Evolutionary conservation across 176 grass and related monocot species (phyloP), one percentile per base, ranked within the genome.

Genomic region (Bolboschoenus planiculmis): DNA sequence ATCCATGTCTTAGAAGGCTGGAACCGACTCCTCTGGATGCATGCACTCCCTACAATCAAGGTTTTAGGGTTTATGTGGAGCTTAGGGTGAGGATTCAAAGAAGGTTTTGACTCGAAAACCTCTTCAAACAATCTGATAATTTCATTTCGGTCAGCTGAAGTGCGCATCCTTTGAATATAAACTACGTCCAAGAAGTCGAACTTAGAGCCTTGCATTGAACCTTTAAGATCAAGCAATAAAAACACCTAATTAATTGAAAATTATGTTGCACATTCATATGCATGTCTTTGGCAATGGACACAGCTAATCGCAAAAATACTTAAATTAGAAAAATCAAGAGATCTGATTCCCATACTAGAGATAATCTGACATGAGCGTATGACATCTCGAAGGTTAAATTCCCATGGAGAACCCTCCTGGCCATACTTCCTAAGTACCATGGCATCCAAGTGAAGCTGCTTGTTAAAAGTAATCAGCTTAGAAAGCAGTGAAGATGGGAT

Each of bases 321-420:
- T n/a, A n/a, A n/a, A n/a, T n/a, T n/a, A n/a, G 39, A 88, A 31
- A 34, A 84, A 33, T 83, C 62, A 51, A 72, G 73, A 77, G 24
- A 81, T 37, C 68, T 60, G n/a, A 35, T 15, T 31, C 46, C 29
- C 29, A 59, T 46, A 87, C 88, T 80, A 89, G 83, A 62, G 66
- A 94, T 92, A 72, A 97, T 94, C 55, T 92, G 48, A 85, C 95
- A 97, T 26, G 95, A 94, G 64, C 95, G 88, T 56, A 91, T 87
- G 76, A 97, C 93, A 87, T 97, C 95, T 89, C 95, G 95, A 27
- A 97, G 90, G 86, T 97, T 97, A 85, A 97, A 97, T 85, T 97
- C 95, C 95, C 95, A 97, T 43, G 95, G 95, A 81, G 90, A 92
- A 48, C 95, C 95, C 84, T 91, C 87, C 82, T 92, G 91, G 18